Evolutionary conservation across 2,329 filamentous ascomycete genomes (phyloP), one percentile per base, ranked within the genome.

Genomic region (Bisporella sp.): DNA sequence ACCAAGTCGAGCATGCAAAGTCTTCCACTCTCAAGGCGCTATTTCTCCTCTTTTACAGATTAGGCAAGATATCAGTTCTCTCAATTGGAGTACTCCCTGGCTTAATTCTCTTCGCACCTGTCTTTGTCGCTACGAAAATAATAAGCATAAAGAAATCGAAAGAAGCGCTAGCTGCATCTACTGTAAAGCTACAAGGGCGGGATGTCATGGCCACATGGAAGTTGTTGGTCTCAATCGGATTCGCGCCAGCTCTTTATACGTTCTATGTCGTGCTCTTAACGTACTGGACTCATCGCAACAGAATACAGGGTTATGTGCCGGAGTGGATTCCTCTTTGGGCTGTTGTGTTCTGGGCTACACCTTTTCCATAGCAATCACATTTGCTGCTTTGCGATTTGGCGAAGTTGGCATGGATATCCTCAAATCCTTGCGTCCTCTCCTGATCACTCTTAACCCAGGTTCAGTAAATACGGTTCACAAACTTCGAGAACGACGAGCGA

Each of bases 371-470:
- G 79, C 83, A 29, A 86, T 96, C 60, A 96, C 91, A 0, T 96
- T 95, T 67, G 91, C 90, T 4, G 89, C 93, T 5, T 82, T 99
- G 47, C 85, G 93, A 8, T 95, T 97, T 58, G 93, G 93, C 44
- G 93, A 99, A 71, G 85, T 95, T n/a, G 93, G 92, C 47, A 96
- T 99, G 90, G 93, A 99, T 65, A 96, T 99, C 50, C 74, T 93
- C 72, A 99, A 97, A 70, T 97, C 92, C 0, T 78, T 99, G 12
- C 82, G 89, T 7, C 93, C 93, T 5, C 79, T 99, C 7, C 74
- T 95, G 43, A 76, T 96, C 33, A 93, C 88, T 57, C 77, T 97
- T 62, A 86, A 87, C 61, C 93, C 93, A 1, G 82, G 83, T 4
- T 92, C 88, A 1, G 85, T 83, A 66, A 95, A 91, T 71, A 89